A percentile compares a stretch with the other conserved stretches of the same genome.
Evolutionary conservation across 352 stramenopile genomes (phyloP).

Genomic region (Phytopythium mirpurense): DNA sequence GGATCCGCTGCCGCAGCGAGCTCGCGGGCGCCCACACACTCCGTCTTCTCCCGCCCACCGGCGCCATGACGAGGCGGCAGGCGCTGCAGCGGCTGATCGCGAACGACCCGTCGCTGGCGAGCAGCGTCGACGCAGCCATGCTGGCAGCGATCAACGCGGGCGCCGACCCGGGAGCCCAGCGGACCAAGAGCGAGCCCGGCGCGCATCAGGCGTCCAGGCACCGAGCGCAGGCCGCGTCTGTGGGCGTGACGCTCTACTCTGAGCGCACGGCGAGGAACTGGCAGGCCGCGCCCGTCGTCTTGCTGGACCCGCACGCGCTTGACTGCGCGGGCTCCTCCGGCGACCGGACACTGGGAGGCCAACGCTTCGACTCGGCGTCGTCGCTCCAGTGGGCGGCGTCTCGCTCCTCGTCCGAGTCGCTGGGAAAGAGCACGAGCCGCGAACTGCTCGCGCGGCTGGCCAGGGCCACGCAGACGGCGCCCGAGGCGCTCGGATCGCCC

Average conservation of each 20-base stretch:
- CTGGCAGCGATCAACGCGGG: conserved; percentile 30
- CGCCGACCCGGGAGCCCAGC: conserved; percentile 1
- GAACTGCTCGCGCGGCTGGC: background rate
- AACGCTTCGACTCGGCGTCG: conserved; percentile 1
- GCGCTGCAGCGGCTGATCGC: conserved; percentile 41
- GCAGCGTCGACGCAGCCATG: conserved; percentile 29
- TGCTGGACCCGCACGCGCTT: conserved; percentile 24
- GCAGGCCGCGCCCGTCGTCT: conserved; percentile 13
- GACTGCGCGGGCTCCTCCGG: conserved; percentile 4
- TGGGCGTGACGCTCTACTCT: conserved; percentile 1
- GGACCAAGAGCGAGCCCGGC: background rate
- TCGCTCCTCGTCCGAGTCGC: background rate
- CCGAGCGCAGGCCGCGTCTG: background rate
- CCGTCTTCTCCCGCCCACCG: background rate
- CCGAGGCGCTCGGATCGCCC: background rate
- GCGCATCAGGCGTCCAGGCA: background rate
- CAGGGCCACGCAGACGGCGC: background rate
- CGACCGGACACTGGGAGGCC: no score
- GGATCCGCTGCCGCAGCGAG: no score
- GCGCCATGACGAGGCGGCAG: conserved; percentile 35
- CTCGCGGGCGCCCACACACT: no score
- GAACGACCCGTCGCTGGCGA: conserved; percentile 33
- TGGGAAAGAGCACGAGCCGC: background rate
- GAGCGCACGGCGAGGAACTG: background rate
- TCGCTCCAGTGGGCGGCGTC: conserved; percentile 2